Evolutionary conservation across 1,139 yeast genomes (phyloP).

Genomic region (Sporopachydermia cereana): DNA sequence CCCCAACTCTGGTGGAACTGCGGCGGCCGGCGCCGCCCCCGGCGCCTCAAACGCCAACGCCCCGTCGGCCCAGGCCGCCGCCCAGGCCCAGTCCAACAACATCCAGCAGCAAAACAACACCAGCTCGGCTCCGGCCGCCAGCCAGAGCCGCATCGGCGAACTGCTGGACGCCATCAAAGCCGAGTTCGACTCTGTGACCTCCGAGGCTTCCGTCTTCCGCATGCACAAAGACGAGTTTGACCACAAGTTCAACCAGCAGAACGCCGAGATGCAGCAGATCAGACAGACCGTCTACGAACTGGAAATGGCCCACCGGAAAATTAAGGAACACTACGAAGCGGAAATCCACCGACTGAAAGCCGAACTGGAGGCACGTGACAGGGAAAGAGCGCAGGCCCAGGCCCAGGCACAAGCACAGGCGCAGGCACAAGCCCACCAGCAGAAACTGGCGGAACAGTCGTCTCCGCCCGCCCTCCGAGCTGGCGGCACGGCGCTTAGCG

Average conservation of each 20-base stretch:
- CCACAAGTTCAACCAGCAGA: conserved; percentile 80
- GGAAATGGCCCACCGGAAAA: conserved; percentile 87
- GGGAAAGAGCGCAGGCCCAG: conserved; percentile 29
- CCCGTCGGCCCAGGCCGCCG: neutral
- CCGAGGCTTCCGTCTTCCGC: conserved; percentile 78
- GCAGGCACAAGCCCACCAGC: conserved; percentile 11
- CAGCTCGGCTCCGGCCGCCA: neutral
- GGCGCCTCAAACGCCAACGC: neutral
- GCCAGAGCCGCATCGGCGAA: conserved; percentile 33
- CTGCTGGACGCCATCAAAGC: conserved; percentile 84
- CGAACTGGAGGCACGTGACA: conserved; percentile 70
- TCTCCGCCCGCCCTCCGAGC: conserved; percentile 6
- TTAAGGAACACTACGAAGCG: conserved; percentile 93
- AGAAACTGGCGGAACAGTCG: conserved; percentile 6
- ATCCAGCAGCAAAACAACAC: neutral
- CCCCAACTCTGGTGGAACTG: neutral
- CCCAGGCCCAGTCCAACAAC: neutral
- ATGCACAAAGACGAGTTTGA: conserved; percentile 93
- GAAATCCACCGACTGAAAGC: conserved; percentile 79
- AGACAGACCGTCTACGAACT: conserved; percentile 89
- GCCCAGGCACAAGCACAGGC: conserved; percentile 17
- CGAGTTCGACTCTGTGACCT: conserved; percentile 79
- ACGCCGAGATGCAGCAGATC: conserved; percentile 89
- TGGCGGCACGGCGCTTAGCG: conserved; percentile 3
- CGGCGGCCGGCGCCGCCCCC: conserved; percentile 2